Evolutionary conservation across 2,329 filamentous ascomycete species (phyloP).

Genomic region (Cercospora sp.): DNA sequence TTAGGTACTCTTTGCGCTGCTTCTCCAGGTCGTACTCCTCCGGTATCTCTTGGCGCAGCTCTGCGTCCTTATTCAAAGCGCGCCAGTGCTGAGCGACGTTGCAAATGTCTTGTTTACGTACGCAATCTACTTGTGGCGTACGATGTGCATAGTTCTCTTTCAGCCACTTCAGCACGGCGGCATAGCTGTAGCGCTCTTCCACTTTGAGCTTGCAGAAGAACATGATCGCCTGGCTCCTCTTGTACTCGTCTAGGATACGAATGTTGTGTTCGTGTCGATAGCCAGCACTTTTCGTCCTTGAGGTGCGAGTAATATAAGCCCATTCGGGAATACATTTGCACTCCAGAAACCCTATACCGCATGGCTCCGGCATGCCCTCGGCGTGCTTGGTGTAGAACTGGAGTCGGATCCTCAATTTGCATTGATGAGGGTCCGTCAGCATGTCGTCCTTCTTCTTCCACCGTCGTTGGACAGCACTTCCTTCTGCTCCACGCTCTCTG

Average conservation of each 20-base stretch:
- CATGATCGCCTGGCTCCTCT: constrained; percentile 27
- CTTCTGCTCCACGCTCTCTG: constrained; percentile 2
- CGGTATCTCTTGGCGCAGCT: constrained; percentile 21
- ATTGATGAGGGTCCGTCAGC: constrained; percentile 18
- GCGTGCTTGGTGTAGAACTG: constrained; percentile 28
- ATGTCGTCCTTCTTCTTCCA: constrained; percentile 21
- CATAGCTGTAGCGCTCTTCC: constrained; percentile 27
- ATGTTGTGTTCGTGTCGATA: constrained; percentile 26
- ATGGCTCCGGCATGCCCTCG: constrained; percentile 8
- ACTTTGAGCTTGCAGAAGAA: constrained; percentile 28
- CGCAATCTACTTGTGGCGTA: constrained; percentile 22
- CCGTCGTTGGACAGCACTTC: constrained; percentile 12
- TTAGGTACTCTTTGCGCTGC: constrained; percentile 20
- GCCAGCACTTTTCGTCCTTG: constrained; percentile 2
- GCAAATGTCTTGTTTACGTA: constrained; percentile 26
- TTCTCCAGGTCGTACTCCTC: constrained; percentile 23
- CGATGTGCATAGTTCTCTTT: constrained; percentile 22
- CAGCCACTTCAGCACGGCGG: constrained; percentile 27
- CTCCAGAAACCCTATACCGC: constrained; percentile 23
- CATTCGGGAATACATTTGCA: constrained; percentile 32
- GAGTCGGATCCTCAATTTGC: constrained; percentile 24
- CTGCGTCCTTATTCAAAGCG: constrained; percentile 23
- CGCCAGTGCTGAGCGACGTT: constrained; percentile 28
- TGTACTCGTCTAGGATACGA: constrained; percentile 27
- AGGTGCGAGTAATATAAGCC: constrained; percentile 22